Evolutionary conservation across 257 asterid species (phyloP).

Genomic region (Coffea eugenioides): DNA sequence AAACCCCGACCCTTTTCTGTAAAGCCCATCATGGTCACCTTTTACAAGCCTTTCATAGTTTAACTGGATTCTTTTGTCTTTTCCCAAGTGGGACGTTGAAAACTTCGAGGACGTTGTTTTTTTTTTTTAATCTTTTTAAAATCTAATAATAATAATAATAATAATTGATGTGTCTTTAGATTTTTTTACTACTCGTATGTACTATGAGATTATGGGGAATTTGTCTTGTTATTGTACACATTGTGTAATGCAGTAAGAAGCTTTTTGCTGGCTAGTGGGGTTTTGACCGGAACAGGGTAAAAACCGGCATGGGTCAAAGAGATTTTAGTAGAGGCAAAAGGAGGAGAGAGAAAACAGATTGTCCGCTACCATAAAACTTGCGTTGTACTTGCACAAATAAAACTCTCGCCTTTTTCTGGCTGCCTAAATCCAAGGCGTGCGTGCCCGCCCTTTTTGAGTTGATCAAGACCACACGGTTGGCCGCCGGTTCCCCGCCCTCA

Average conservation of each 20-base stretch:
- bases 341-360: background rate
- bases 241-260: background rate
- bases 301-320: slow-evolving; percentile 23
- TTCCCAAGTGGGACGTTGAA: background rate
- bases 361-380: background rate
- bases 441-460: slow-evolving; percentile 21
- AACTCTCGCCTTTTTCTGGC: background rate
- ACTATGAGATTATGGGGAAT: background rate
- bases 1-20: background rate
- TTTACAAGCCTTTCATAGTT: background rate
- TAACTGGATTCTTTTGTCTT: background rate
- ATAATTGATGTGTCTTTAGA: background rate
- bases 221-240: background rate
- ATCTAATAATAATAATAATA: background rate
- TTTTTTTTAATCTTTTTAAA: background rate
- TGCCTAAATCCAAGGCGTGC: slow-evolving; percentile 18
- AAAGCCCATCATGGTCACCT: background rate
- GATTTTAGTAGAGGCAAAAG: slow-evolving; percentile 18
- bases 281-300: slow-evolving; percentile 6
- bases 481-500: background rate
- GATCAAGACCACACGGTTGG: slow-evolving; percentile 49
- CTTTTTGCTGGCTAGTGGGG: background rate
- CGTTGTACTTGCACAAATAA: background rate
- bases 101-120: slow-evolving; percentile 12
- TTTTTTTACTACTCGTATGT: too few species aligned